Evolutionary conservation across 2,329 filamentous ascomycete genomes (phyloP).

Genomic region (Pseudogymnoascus sp.): DNA sequence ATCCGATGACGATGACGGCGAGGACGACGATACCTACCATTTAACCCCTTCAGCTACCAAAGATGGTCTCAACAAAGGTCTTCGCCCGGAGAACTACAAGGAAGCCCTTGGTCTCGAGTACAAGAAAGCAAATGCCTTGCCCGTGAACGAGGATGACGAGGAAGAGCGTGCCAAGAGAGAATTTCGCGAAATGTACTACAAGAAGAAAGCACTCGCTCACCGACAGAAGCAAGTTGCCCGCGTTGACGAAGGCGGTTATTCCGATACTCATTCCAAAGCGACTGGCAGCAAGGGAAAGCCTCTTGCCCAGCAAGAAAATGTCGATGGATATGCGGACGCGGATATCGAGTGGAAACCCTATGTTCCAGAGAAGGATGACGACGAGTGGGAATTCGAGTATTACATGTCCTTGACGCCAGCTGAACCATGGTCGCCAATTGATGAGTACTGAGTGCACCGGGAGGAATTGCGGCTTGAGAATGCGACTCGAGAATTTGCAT

Average conservation of each 20-base stretch:
- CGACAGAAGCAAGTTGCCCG: neutral
- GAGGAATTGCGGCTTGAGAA: neutral
- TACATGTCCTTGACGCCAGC: neutral
- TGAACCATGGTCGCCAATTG: neutral
- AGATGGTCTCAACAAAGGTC: neutral
- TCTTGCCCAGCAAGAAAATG: neutral
- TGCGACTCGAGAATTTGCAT: neutral
- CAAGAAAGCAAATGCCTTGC: neutral
- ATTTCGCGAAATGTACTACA: neutral
- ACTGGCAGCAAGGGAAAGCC: neutral
- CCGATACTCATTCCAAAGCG: neutral
- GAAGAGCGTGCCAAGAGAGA: neutral
- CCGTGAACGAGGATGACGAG: neutral
- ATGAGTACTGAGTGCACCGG: neutral
- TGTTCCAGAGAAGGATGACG: neutral
- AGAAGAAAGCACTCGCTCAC: conserved; percentile 2
- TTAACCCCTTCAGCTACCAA: neutral
- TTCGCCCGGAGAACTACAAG: neutral
- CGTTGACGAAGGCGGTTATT: neutral
- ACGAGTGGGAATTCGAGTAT: neutral
- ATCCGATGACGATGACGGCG: neutral
- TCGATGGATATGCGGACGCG: neutral
- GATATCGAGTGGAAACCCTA: neutral
- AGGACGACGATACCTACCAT: neutral
- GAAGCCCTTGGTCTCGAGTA: neutral